Evolutionary conservation across 164 flowering plant genomes (phyloP).

Genomic region (Nelumbo lutea): DNA sequence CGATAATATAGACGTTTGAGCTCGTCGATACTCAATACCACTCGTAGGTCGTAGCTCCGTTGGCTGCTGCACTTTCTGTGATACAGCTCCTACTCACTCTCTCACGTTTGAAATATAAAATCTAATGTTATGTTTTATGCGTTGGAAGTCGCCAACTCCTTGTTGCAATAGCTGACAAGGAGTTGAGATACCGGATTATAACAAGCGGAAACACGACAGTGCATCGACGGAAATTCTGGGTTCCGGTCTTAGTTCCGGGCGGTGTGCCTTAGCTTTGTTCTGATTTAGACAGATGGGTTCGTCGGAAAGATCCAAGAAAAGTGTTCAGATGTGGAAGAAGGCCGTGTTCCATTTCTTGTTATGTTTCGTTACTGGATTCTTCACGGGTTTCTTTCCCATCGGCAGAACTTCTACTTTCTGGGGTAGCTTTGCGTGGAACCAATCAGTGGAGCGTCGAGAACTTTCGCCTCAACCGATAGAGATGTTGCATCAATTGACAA

Average conservation of each 20-base stretch:
- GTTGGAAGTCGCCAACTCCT: not conserved
- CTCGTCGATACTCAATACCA: constrained; percentile 25
- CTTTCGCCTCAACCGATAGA: constrained; percentile 29
- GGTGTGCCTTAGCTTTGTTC: not conserved
- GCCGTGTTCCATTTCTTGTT: constrained; percentile 67
- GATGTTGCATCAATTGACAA: constrained; percentile 9
- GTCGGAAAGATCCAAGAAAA: constrained; percentile 71
- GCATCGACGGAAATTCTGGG: not conserved
- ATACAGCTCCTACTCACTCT: too few species aligned
- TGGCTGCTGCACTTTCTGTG: too few species aligned
- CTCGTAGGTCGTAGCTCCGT: constrained; percentile 4
- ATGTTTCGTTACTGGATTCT: constrained; percentile 88
- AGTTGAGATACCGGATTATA: not conserved
- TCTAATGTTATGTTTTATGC: not conserved
- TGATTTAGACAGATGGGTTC: constrained; percentile 35
- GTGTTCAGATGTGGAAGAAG: constrained; percentile 73
- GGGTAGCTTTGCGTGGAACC: constrained; percentile 4
- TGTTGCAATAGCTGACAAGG: not conserved
- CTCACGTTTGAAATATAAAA: too few species aligned
- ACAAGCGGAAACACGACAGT: too few species aligned
- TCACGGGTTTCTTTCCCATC: constrained; percentile 81
- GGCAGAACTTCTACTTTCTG: constrained; percentile 30
- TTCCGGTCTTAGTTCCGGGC: not conserved
- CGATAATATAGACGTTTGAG: constrained; percentile 12
- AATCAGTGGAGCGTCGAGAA: constrained; percentile 11